A percentile compares a stretch with the other conserved stretches of the same genome.
Evolutionary conservation across 2,329 filamentous ascomycete genomes (phyloP).

Genomic region (Dactylellina cionopaga): DNA sequence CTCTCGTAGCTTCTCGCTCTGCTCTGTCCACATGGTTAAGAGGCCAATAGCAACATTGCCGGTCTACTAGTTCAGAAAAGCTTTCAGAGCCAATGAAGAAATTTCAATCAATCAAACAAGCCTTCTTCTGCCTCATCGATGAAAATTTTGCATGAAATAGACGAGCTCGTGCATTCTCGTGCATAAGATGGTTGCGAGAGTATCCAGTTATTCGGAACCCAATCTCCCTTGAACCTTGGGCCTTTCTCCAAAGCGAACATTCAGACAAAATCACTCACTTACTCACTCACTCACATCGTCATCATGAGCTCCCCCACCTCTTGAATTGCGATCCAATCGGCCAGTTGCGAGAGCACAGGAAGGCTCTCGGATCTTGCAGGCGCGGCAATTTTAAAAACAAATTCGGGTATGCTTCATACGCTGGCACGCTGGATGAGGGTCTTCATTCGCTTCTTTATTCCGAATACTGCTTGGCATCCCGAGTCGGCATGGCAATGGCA

Average conservation of each 20-base stretch:
- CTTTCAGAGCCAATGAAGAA: not conserved
- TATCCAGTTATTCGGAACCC: constrained; percentile 21
- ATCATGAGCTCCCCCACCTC: constrained; percentile 22
- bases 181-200: too few species aligned
- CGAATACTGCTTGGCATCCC: constrained; percentile 6
- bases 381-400: constrained; percentile 25
- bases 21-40: too few species aligned
- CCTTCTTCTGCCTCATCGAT: not conserved
- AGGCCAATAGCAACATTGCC: too few species aligned
- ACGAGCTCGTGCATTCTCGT: constrained; percentile 25
- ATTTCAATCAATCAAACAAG: too few species aligned
- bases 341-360: constrained; percentile 1
- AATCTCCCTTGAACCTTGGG: constrained; percentile 16
- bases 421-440: too few species aligned
- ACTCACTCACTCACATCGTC: constrained; percentile 31
- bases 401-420: too few species aligned
- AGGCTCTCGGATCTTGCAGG: constrained; percentile 23
- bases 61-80: too few species aligned
- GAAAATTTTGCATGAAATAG: constrained; percentile 16
- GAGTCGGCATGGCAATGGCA: constrained; percentile 19
- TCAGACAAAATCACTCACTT: not conserved
- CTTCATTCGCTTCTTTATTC: not conserved
- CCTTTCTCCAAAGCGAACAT: not conserved
- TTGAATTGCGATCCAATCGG: not conserved
- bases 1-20: too few species aligned